phyloP scores from a whole-genome alignment of 83 land plant species.

The Thuja plicata region DNA sequence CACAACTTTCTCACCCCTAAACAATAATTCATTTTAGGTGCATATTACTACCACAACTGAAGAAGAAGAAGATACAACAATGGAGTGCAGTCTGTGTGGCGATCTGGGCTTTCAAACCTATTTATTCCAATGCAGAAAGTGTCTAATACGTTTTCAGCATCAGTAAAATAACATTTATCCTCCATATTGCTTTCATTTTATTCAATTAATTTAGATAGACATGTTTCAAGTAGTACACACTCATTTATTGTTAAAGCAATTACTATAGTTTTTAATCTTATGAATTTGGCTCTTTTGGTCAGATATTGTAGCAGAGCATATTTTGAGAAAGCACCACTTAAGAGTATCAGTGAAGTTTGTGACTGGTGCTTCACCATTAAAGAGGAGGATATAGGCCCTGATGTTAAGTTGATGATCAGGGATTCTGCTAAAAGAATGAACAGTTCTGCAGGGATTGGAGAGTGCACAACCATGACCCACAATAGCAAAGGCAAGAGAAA shows the following conservation, averaged over 20 bases:
- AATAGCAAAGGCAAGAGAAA: not conserved
- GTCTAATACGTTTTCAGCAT: not conserved
- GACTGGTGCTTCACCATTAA: not conserved
- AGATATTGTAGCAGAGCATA: not conserved
- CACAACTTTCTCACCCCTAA: rapidly evolving
- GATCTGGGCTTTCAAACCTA: not conserved
- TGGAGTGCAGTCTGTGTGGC: not conserved
- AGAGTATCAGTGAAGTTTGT: not conserved
- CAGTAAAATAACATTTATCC: not conserved
- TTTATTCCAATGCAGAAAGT: not conserved
- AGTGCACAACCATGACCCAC: not conserved
- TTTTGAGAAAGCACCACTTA: not conserved
- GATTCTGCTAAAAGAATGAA: not conserved
- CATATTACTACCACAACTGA: not conserved
- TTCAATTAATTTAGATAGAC: too few relatives aligned
- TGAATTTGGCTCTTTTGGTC: not conserved
- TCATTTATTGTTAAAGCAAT: too few relatives aligned
- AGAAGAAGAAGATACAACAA: not conserved
- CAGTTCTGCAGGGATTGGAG: not conserved
- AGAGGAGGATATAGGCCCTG: not conserved
- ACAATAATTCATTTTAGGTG: too few relatives aligned
- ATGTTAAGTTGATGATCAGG: not conserved
- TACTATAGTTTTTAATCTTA: too few relatives aligned
- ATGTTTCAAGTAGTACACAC: too few relatives aligned
- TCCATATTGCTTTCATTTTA: too few relatives aligned